Evolutionary conservation across 2,329 filamentous ascomycete genomes (phyloP).

Genomic region (Hypoxylon rubiginosum): DNA sequence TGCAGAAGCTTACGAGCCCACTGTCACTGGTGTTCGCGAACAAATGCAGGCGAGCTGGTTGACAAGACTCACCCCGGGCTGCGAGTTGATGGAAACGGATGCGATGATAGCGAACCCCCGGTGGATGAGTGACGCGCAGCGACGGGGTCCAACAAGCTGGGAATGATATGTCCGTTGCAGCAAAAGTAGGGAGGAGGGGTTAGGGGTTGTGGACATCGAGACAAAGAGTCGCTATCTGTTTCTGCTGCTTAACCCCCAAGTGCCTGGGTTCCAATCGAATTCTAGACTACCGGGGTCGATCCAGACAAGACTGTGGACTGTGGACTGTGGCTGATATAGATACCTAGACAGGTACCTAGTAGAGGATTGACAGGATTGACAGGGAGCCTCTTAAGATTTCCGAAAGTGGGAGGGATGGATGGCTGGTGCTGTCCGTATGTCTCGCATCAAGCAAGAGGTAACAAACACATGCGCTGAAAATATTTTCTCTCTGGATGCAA

Average conservation of each 20-base stretch:
- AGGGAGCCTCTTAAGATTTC: slow-evolving; percentile 36
- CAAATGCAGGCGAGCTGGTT: slow-evolving; percentile 37
- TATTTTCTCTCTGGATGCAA: slow-evolving; percentile 34
- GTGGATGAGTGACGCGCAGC: slow-evolving; percentile 40
- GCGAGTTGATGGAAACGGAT: slow-evolving; percentile 42
- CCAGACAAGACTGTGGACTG: neutral
- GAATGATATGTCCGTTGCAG: slow-evolving; percentile 40
- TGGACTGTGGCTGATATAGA: slow-evolving; percentile 34
- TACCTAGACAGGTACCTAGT: neutral
- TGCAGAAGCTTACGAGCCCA: slow-evolving; percentile 25
- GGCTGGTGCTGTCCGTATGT: slow-evolving; percentile 39
- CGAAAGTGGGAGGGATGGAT: slow-evolving; percentile 36
- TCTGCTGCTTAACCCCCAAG: neutral
- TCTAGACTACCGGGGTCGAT: slow-evolving; percentile 34
- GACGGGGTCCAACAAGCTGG: slow-evolving; percentile 39
- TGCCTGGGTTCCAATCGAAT: slow-evolving; percentile 32
- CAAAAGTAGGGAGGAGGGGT: slow-evolving; percentile 5
- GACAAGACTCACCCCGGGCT: slow-evolving; percentile 36
- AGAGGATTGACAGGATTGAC: slow-evolving; percentile 8
- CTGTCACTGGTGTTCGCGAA: slow-evolving; percentile 19
- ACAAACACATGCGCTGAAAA: slow-evolving; percentile 31
- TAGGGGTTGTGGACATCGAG: slow-evolving; percentile 15
- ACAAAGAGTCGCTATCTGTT: slow-evolving; percentile 25
- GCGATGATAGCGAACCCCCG: slow-evolving; percentile 37
- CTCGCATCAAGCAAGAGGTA: slow-evolving; percentile 38